phyloP scores from a whole-genome alignment of 75 land plant species.

The Picea glauca region DNA sequence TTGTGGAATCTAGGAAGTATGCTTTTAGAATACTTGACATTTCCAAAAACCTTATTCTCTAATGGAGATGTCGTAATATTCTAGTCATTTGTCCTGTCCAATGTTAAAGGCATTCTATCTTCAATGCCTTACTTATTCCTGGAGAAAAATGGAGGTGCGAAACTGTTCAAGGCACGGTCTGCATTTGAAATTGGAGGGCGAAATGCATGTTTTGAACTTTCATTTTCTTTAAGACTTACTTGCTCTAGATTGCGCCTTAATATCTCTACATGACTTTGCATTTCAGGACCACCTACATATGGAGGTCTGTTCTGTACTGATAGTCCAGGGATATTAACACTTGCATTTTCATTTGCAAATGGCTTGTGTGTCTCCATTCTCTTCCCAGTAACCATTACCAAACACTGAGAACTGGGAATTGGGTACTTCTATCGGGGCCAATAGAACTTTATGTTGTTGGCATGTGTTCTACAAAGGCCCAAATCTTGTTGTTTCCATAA shows the following conservation, averaged over 20 bases:
- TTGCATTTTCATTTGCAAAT: conserved; percentile 15
- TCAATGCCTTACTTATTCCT: conserved; percentile 22
- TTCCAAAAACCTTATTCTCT: neutral
- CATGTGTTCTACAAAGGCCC: conserved; percentile 17
- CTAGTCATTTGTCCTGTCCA: conserved; percentile 4
- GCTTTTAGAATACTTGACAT: neutral
- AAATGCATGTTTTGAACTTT: neutral
- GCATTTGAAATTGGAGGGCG: neutral
- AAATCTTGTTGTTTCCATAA: conserved; percentile 33
- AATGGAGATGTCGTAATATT: neutral
- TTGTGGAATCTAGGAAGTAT: neutral
- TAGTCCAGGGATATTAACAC: neutral
- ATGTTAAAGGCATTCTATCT: neutral
- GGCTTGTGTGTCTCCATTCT: conserved; percentile 7
- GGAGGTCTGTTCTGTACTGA: neutral
- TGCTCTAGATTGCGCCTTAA: conserved; percentile 16
- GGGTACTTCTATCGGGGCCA: neutral
- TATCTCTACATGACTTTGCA: conserved; percentile 2
- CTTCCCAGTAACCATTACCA: conserved; percentile 2
- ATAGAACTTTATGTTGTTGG: neutral
- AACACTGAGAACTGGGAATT: neutral
- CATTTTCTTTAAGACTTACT: conserved; percentile 15
- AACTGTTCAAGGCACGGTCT: conserved; percentile 30
- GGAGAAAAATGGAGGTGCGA: conserved; percentile 53
- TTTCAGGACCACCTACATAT: neutral